Percentiles rank a stretch among this genome's conserved stretches.
Conservation (phyloP, 2,329 filamentous ascomycete genomes). For the Aquanectria penicillioides region DNA sequence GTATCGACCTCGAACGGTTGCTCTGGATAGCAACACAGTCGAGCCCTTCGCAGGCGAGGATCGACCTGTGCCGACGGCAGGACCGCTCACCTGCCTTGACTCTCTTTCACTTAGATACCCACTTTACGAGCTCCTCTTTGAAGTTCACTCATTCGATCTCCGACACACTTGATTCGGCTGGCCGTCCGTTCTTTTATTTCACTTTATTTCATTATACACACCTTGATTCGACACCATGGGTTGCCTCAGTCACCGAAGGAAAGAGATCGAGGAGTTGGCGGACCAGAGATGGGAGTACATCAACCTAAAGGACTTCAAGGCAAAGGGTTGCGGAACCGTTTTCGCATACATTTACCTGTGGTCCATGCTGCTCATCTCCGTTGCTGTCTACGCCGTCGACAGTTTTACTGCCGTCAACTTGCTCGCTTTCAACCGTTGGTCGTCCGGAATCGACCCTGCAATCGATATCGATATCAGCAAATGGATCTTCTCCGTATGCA, state of each 20-base stretch:
- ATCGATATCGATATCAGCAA: constrained; percentile 83
- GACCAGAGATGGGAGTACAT: constrained; percentile 98
- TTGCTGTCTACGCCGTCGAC: constrained; percentile 89
- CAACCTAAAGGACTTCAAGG: constrained; percentile 80
- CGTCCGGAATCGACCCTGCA: constrained; percentile 80
- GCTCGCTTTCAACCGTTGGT: constrained; percentile 89
- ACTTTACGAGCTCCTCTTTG: constrained; percentile 20
- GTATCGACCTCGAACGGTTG: constrained; percentile 16
- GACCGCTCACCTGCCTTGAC: constrained; percentile 42
- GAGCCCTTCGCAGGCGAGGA: constrained; percentile 61
- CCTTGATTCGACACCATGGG: constrained; percentile 63
- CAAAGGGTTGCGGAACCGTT: constrained; percentile 77
- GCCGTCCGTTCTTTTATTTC: too few species aligned
- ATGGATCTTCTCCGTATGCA: constrained; percentile 95
- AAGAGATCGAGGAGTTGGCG: constrained; percentile 72
- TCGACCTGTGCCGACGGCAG: constrained; percentile 57
- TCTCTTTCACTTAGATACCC: constrained; percentile 26
- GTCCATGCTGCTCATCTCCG: constrained; percentile 79
- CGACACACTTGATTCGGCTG: constrained; percentile 23
- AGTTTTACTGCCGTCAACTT: constrained; percentile 94
- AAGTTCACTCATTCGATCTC: constrained; percentile 13
- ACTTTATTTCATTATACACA: constrained; percentile 2
- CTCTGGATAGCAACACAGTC: constrained; percentile 48
- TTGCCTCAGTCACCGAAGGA: constrained; percentile 70
- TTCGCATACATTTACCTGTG: constrained; percentile 89